Evolutionary conservation across 495 filamentous ascomycete genomes (phyloP), one percentile per base, ranked within the genome.

Genomic region (Xylaria sp.): DNA sequence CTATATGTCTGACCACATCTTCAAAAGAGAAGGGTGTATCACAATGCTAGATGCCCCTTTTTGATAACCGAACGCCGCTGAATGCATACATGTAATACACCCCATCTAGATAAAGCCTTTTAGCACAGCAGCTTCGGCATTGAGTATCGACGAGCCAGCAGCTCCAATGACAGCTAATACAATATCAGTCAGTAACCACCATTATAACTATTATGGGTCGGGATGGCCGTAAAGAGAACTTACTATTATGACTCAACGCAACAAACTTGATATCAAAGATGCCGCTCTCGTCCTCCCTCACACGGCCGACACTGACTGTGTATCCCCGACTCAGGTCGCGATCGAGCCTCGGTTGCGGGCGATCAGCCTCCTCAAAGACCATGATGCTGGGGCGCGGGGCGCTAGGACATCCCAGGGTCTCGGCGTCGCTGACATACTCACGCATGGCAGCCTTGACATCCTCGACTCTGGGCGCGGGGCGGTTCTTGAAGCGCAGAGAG

Each of bases 131-230:
- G 94, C 93, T 80, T 98, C 96, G 15, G 94, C 93, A 79, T 98
- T 98, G 68, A 99, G 82, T 79, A 98, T 97, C 19, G 93, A 97
- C 11, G 93, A 96, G 41, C 96, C 96, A 12, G 96, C 94, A 46
- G 96, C 96, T 74, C 95, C 95, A 77, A 99, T 95, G 53, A 99
- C 90, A 55, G 95, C 90, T 91, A 70, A 31, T 3, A 12, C 24
- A 53, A 19, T 7, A 41, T 26, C 2, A n/a, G 19, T 69, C 48
- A 61, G 65, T 75, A 58, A 75, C 69, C 63, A 53, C 3, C 3
- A 11, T 37, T 12, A 15, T 21, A 37, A n/a, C n/a, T n/a, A n/a
- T n/a, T n/a, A n/a, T n/a, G 12, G 31, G 17, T 6, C n/a, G 1
- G 21, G 48, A 24, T 0, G 12, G 5, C 12, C 17, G 4, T 15